These are phyloP conservation scores for Inga oerstediana DNA, from an alignment of 306 rosid genomes.

Conservation along the genomic window DNA sequence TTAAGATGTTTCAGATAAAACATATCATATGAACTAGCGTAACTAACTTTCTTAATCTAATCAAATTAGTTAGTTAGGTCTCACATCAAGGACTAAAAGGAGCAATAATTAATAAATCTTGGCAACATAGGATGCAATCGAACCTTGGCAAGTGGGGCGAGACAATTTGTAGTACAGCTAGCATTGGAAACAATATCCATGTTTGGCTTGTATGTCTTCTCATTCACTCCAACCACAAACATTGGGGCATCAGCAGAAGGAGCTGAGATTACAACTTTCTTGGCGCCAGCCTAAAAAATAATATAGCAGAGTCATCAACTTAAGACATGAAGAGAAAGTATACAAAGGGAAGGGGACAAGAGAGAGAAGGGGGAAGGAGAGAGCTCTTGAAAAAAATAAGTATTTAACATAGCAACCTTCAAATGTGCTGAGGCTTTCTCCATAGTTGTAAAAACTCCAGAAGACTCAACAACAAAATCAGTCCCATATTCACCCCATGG, in stretches of 20 bases:
- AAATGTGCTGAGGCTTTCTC: constrained; percentile 84
- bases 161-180: constrained; percentile 98
- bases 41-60: too few relatives aligned
- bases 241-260: constrained; percentile 99
- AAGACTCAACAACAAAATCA: constrained; percentile 89
- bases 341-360: background rate
- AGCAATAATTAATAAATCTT: constrained; percentile 9
- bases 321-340: background rate
- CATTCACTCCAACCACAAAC: constrained; percentile 97
- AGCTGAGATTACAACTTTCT: constrained; percentile 94
- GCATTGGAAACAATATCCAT: constrained; percentile 98
- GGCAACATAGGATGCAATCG: constrained; percentile 26
- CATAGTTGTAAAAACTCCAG: constrained; percentile 87
- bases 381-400: constrained; percentile 8
- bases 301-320: constrained; percentile 32
- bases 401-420: constrained; percentile 56
- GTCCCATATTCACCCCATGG: constrained; percentile 95
- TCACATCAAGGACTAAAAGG: too few relatives aligned
- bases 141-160: constrained; percentile 99
- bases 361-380: background rate
- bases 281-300: constrained; percentile 82
- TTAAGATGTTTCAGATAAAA: too few relatives aligned
- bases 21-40: too few relatives aligned
- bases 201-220: constrained; percentile 69
- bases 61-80: too few relatives aligned